These are phyloP conservation scores for Nitzschia palea DNA, from an alignment of 108 stramenopile species.

Conservation along the genomic window DNA sequence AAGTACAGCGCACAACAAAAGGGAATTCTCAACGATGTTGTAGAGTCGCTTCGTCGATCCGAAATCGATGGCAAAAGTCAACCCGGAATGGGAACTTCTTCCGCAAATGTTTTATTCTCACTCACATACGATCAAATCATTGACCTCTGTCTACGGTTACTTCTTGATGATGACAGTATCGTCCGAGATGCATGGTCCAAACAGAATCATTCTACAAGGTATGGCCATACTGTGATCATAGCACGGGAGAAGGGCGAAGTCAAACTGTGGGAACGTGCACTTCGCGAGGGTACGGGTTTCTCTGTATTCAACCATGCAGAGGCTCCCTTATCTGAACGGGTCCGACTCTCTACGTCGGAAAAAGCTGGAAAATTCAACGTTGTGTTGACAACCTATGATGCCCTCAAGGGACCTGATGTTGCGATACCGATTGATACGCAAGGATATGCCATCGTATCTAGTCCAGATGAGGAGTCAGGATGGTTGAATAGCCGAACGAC, in stretches of 20 bases:
- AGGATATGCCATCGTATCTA: slow-evolving; percentile 45
- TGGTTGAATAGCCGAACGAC: slow-evolving; percentile 50
- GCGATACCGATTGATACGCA: slow-evolving; percentile 45
- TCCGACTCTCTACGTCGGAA: slow-evolving; percentile 43
- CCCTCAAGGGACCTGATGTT: slow-evolving; percentile 58
- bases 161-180: slow-evolving; percentile 26
- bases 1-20: slow-evolving; percentile 8
- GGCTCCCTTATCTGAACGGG: slow-evolving; percentile 47
- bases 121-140: slow-evolving; percentile 36
- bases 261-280: slow-evolving; percentile 49
- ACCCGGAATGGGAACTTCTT: background rate
- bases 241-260: slow-evolving; percentile 52
- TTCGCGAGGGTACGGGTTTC: slow-evolving; percentile 59
- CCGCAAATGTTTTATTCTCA: slow-evolving; percentile 28
- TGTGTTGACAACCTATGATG: slow-evolving; percentile 65
- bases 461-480: slow-evolving; percentile 18
- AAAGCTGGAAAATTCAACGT: slow-evolving; percentile 61
- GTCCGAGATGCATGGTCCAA: slow-evolving; percentile 14
- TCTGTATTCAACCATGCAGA: slow-evolving; percentile 65
- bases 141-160: slow-evolving; percentile 31
- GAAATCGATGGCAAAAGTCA: slow-evolving; percentile 13
- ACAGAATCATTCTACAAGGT: slow-evolving; percentile 8
- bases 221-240: slow-evolving; percentile 58
- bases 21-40: slow-evolving; percentile 24
- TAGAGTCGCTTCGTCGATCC: slow-evolving; percentile 4